Conservation (phyloP, 2,329 filamentous ascomycete species). For the Cladophialophora immunda region DNA sequence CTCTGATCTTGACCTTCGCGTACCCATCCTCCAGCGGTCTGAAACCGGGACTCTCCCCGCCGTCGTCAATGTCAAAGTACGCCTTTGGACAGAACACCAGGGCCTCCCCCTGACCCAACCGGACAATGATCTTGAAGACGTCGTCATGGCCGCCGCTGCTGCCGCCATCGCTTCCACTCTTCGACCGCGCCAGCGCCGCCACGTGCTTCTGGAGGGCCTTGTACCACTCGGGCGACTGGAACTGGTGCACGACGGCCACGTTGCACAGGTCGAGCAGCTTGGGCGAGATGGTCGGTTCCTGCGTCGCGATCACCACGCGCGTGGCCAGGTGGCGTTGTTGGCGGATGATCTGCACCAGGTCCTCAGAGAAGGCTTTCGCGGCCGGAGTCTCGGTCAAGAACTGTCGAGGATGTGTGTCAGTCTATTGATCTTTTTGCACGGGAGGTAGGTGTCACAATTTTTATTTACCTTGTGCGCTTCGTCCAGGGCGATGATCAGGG, state of each 20-base stretch:
- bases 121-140: conserved; percentile 57
- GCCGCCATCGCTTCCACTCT: background rate
- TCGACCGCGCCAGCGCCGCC: conserved; percentile 45
- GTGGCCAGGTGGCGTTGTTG: conserved; percentile 74
- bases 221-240: conserved; percentile 72
- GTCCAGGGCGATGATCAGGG: conserved; percentile 73
- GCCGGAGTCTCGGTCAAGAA: conserved; percentile 69
- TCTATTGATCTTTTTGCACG: background rate
- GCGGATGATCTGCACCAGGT: conserved; percentile 69
- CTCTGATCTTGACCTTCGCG: conserved; percentile 51
- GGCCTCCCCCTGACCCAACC: conserved; percentile 57
- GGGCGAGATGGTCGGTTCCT: conserved; percentile 76
- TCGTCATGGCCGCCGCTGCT: background rate
- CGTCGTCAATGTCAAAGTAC: conserved; percentile 43
- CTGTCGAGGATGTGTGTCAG: conserved; percentile 43
- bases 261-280: conserved; percentile 75
- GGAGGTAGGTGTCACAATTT: no score
- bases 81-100: conserved; percentile 60
- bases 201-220: conserved; percentile 56
- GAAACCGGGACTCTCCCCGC: background rate
- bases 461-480: conserved; percentile 74
- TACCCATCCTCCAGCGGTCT: conserved; percentile 43
- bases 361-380: conserved; percentile 66
- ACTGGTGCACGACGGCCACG: conserved; percentile 74
- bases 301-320: conserved; percentile 75